Evolutionary conservation across 352 stramenopile genomes (phyloP).

Genomic region (Globisporangium heterothallicum): DNA sequence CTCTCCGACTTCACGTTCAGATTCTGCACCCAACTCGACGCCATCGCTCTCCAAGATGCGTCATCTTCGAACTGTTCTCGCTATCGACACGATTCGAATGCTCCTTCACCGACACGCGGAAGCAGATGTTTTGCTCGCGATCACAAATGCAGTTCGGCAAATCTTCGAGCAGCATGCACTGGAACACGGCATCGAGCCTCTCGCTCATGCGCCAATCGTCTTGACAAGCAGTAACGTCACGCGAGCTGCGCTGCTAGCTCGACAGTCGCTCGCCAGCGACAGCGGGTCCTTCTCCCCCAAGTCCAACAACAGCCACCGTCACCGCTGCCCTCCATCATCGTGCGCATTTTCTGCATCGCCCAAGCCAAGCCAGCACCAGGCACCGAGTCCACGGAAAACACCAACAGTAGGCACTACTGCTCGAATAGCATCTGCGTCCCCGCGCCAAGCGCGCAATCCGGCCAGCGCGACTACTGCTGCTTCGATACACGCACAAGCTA

Average conservation of each 20-base stretch:
- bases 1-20: not conserved
- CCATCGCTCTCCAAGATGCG: conserved; percentile 6
- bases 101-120: conserved; percentile 8
- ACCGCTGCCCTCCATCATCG: not conserved
- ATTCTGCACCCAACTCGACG: not conserved
- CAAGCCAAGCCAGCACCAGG: not conserved
- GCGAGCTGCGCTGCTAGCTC: conserved; percentile 2
- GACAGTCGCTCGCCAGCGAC: not conserved
- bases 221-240: conserved; percentile 16
- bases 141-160: conserved; percentile 6
- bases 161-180: conserved; percentile 10
- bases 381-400: not conserved
- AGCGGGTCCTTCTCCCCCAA: too few relatives aligned
- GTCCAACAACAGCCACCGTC: not conserved
- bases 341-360: not conserved
- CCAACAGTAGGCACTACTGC: too few relatives aligned
- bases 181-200: conserved; percentile 8
- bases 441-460: too few relatives aligned
- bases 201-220: conserved; percentile 3
- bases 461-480: too few relatives aligned
- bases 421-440: too few relatives aligned
- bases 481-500: not conserved
- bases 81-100: conserved; percentile 14
- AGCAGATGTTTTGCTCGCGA: not conserved
- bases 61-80: conserved; percentile 8